phyloP scores from a whole-genome alignment of 495 filamentous ascomycete species.

The Neurospora sp. region DNA sequence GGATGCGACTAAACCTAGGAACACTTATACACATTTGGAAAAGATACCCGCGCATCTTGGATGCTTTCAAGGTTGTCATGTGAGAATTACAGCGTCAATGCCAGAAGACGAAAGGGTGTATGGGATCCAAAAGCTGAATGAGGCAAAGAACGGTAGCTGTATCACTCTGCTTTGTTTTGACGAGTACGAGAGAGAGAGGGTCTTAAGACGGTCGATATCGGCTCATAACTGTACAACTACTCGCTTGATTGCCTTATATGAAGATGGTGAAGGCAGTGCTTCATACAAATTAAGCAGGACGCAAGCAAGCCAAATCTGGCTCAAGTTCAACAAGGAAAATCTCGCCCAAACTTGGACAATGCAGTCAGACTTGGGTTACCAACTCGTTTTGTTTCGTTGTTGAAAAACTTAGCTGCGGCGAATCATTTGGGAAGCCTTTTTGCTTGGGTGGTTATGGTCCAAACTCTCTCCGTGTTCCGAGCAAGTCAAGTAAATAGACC shows the following conservation, averaged over 20 bases:
- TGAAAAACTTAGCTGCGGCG: background rate
- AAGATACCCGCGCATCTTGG: background rate
- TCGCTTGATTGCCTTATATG: background rate
- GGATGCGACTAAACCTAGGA: background rate
- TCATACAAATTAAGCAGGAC: background rate
- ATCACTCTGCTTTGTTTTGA: background rate
- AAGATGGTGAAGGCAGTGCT: background rate
- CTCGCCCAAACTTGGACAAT: no score
- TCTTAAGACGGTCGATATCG: background rate
- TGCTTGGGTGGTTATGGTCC: background rate
- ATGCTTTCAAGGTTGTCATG: no score
- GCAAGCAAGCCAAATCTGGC: background rate
- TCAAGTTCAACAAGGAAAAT: background rate
- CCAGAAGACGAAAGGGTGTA: background rate
- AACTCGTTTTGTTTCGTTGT: background rate
- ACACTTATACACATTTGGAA: background rate
- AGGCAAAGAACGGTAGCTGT: background rate
- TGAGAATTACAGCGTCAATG: background rate
- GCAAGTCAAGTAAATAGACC: background rate
- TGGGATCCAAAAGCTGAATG: background rate
- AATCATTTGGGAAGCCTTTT: background rate
- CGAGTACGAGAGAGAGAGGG: background rate
- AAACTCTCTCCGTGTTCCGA: background rate
- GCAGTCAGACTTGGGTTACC: background rate
- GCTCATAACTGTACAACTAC: background rate